Percentiles rank a stretch among this genome's conserved stretches.
Conservation (phyloP, 306 rosid genomes). For the Begonia fuchsioides region DNA sequence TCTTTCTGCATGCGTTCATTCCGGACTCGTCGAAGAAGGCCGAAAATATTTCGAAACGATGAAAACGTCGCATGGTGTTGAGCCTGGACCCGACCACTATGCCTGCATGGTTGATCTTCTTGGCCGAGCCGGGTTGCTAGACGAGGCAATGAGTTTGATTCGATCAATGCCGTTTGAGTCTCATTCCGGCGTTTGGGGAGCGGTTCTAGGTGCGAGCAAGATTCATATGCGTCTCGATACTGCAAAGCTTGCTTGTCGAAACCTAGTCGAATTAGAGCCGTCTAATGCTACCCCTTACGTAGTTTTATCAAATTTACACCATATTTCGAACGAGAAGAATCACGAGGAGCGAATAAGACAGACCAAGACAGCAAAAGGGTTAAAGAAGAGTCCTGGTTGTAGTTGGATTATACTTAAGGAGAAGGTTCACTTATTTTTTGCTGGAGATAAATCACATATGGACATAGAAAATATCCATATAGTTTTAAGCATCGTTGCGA, state of each 20-base stretch:
- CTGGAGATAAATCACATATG: slow-evolving; percentile 36
- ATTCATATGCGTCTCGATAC: slow-evolving; percentile 46
- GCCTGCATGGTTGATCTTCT: slow-evolving; percentile 82
- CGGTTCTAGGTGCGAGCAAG: slow-evolving; percentile 64
- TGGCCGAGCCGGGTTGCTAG: slow-evolving; percentile 63
- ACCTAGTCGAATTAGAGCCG: slow-evolving; percentile 46
- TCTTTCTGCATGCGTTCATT: slow-evolving; percentile 78
- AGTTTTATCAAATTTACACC: slow-evolving; percentile 44
- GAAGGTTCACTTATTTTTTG: slow-evolving; percentile 43
- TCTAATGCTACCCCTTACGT: slow-evolving; percentile 66
- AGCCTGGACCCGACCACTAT: slow-evolving; percentile 59
- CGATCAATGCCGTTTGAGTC: slow-evolving; percentile 52
- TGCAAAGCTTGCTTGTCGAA: slow-evolving; percentile 57
- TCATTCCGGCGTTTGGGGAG: slow-evolving; percentile 75
- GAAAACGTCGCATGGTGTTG: slow-evolving; percentile 32
- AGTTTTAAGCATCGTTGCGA: slow-evolving; percentile 16
- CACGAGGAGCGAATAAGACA: slow-evolving; percentile 33
- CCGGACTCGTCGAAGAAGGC: slow-evolving; percentile 61
- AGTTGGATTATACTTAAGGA: slow-evolving; percentile 57
- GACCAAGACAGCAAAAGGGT: slow-evolving; percentile 32
- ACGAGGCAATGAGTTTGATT: slow-evolving; percentile 46
- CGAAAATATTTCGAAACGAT: slow-evolving; percentile 34
- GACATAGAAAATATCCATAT: slow-evolving; percentile 22
- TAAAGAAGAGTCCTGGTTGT: slow-evolving; percentile 60
- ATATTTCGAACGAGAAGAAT: slow-evolving; percentile 34